Percentiles rank a stretch among this genome's conserved stretches.
Conservation (phyloP, 371 early-diverging fungal genomes). For the Phascolomyces articulosus region DNA sequence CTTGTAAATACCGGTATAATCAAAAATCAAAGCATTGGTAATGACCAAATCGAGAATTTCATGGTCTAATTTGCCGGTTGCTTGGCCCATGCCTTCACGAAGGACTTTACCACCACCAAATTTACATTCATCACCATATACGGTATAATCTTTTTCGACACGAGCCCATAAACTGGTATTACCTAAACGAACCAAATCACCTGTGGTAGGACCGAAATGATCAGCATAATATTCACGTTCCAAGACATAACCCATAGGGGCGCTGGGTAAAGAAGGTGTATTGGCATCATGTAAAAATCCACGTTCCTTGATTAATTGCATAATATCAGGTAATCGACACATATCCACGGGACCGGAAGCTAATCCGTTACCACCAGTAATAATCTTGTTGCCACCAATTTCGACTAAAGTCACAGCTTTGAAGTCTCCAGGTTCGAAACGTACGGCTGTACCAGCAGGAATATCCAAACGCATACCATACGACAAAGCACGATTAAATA, state of each 20-base stretch:
- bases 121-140: constrained; percentile 92
- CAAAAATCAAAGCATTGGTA: constrained; percentile 90
- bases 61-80: constrained; percentile 56
- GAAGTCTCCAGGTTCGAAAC: constrained; percentile 85
- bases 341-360: constrained; percentile 75
- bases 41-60: constrained; percentile 90
- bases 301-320: constrained; percentile 37
- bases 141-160: constrained; percentile 86
- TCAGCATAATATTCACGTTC: constrained; percentile 82
- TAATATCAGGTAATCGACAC: constrained; percentile 42
- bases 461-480: constrained; percentile 91
- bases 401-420: constrained; percentile 80
- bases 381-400: constrained; percentile 81
- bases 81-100: constrained; percentile 94
- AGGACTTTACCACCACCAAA: constrained; percentile 88
- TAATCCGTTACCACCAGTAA: constrained; percentile 84
- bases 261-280: constrained; percentile 41
- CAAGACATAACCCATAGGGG: constrained; percentile 55
- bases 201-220: constrained; percentile 91
- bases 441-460: constrained; percentile 79
- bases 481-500: constrained; percentile 81
- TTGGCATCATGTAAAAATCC: constrained; percentile 66
- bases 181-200: constrained; percentile 86
- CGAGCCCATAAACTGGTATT: constrained; percentile 85
- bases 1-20: constrained; percentile 95